These are phyloP conservation scores for Amanita subjunquillea DNA, from an alignment of 768 basidiomycete species.

Conservation along the genomic window DNA sequence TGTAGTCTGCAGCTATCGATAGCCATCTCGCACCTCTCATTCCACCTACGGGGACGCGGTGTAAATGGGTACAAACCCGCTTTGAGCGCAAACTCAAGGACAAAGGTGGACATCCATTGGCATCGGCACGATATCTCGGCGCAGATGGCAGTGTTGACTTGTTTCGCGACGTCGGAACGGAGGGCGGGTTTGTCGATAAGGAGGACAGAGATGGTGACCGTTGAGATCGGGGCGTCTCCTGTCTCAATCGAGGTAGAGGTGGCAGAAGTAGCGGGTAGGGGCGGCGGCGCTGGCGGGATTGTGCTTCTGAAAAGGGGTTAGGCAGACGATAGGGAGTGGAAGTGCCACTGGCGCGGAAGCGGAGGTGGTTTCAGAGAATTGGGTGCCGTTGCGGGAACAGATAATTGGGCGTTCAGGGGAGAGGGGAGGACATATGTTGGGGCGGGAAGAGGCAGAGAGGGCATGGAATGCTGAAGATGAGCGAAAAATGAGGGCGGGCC, in stretches of 20 bases:
- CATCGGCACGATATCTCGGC: too few relatives aligned
- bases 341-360: constrained; percentile 18
- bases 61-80: too few relatives aligned
- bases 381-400: constrained; percentile 39
- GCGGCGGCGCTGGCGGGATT: too few relatives aligned
- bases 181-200: constrained; percentile 1
- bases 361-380: constrained; percentile 26
- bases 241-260: constrained; percentile 18
- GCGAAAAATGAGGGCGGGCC: neutral
- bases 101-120: too few relatives aligned
- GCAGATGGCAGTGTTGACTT: too few relatives aligned
- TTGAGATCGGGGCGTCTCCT: constrained; percentile 15
- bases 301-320: too few relatives aligned
- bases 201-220: constrained; percentile 18
- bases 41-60: too few relatives aligned
- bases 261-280: too few relatives aligned
- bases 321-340: too few relatives aligned
- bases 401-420: constrained; percentile 13
- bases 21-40: too few relatives aligned
- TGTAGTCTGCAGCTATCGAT: too few relatives aligned
- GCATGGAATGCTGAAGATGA: constrained; percentile 25
- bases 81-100: too few relatives aligned
- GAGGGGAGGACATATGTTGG: constrained; percentile 20
- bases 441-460: constrained; percentile 42
- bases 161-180: neutral